Percentiles rank a stretch among this genome's conserved stretches.
Conservation (phyloP, 2,329 filamentous ascomycete genomes). For the Stagonosporopsis tanaceti region DNA sequence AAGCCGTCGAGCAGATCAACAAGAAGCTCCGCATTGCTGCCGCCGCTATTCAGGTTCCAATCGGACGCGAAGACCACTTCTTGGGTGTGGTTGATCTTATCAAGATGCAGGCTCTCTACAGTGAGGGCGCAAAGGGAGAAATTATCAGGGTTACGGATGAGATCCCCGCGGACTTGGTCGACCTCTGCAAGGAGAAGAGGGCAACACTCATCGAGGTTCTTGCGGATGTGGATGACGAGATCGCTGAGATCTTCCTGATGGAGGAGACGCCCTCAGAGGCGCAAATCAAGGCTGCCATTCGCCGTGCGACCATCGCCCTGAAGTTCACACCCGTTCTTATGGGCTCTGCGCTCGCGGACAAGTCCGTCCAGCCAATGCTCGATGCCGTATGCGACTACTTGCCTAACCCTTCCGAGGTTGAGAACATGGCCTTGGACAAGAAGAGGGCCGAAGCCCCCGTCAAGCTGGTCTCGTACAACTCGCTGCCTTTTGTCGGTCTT, state of each 20-base stretch:
- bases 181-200: conserved; percentile 82
- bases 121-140: conserved; percentile 81
- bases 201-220: conserved; percentile 90
- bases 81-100: conserved; percentile 92
- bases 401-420: conserved; percentile 87
- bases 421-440: conserved; percentile 88
- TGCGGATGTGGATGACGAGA: conserved; percentile 97
- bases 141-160: conserved; percentile 78
- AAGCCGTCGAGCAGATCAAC: conserved; percentile 97
- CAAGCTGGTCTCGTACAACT: conserved; percentile 90
- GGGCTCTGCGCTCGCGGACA: conserved; percentile 94
- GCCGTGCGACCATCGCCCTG: conserved; percentile 83
- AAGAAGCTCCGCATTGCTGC: conserved; percentile 92
- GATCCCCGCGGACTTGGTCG: conserved; percentile 79
- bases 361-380: conserved; percentile 94
- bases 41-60: conserved; percentile 92
- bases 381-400: conserved; percentile 96
- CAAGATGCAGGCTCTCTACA: conserved; percentile 91
- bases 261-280: conserved; percentile 79
- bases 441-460: conserved; percentile 80
- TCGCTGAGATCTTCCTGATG: conserved; percentile 92
- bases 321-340: conserved; percentile 97
- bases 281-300: conserved; percentile 92
- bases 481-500: conserved; percentile 90
- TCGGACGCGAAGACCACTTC: conserved; percentile 90